Evolutionary conservation across 2,329 filamentous ascomycete genomes (phyloP).

Genomic region (Chaetomiaceae sp.): DNA sequence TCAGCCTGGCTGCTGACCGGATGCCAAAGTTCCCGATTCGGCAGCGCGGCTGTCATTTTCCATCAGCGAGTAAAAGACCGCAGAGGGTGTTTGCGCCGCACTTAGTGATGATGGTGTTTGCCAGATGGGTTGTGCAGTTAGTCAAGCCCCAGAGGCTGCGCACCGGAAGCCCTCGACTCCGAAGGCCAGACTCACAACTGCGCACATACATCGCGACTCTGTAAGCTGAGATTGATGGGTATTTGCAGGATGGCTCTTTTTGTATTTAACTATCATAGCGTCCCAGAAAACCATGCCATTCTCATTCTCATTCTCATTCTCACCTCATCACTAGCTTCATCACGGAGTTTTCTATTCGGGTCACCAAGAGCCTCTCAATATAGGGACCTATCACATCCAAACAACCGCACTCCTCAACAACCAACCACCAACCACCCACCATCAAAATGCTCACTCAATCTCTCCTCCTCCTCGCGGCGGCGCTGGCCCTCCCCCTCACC

Average conservation of each 20-base stretch:
- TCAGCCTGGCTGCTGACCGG: constrained; percentile 1
- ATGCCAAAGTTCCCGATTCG: background rate
- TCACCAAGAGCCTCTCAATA: background rate
- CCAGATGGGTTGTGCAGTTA: background rate
- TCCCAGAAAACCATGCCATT: no score
- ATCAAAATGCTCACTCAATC: background rate
- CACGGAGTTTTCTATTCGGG: background rate
- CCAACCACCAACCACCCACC: background rate
- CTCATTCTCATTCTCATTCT: no score
- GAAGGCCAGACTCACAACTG: background rate
- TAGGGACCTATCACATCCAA: no score
- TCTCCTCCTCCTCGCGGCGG: background rate
- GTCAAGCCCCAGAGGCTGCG: background rate
- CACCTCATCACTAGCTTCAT: background rate
- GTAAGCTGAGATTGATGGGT: no score
- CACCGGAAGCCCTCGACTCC: background rate
- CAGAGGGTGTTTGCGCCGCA: background rate
- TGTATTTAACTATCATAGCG: background rate
- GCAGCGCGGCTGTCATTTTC: background rate
- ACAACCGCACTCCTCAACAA: background rate
- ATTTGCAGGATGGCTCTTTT: background rate
- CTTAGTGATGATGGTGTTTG: background rate
- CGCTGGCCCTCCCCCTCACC: background rate
- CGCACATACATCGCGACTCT: background rate
- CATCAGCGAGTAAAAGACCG: background rate